Evolutionary conservation across 768 basidiomycete genomes (phyloP).

Genomic region (Tylopilus cervinicoccineus): DNA sequence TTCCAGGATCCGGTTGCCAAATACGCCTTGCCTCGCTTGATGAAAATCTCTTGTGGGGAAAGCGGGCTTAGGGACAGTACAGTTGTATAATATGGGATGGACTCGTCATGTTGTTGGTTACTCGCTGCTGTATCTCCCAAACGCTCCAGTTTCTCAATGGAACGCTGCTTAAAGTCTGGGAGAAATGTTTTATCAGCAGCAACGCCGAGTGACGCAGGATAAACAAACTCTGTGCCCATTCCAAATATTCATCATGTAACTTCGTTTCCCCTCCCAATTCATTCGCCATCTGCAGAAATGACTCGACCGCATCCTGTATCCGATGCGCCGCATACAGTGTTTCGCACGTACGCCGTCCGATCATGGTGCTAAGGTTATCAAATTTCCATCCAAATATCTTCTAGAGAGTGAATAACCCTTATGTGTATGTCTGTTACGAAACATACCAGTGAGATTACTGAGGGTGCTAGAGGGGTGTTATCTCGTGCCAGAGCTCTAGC

Average conservation of each 20-base stretch:
- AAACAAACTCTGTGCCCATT: background rate
- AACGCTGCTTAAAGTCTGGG: background rate
- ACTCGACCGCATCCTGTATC: background rate
- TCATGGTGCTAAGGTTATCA: background rate
- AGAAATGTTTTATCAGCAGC: background rate
- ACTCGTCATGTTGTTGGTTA: background rate
- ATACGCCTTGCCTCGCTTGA: background rate
- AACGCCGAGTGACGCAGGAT: background rate
- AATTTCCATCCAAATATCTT: background rate
- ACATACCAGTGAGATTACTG: background rate
- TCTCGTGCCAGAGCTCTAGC: background rate
- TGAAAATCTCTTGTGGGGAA: background rate
- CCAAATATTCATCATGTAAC: background rate
- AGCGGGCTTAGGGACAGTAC: background rate
- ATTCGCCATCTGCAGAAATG: background rate
- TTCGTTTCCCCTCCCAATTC: background rate
- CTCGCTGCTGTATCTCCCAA: background rate
- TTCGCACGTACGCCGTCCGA: background rate
- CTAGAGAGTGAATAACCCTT: background rate
- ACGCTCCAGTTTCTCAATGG: background rate
- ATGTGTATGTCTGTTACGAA: background rate
- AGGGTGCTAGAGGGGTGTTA: background rate
- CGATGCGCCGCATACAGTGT: background rate
- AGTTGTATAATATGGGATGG: background rate
- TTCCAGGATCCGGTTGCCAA: background rate